phyloP scores from a whole-genome alignment of 2,329 filamentous ascomycete species.

The Aspergillus thermomutatus region DNA sequence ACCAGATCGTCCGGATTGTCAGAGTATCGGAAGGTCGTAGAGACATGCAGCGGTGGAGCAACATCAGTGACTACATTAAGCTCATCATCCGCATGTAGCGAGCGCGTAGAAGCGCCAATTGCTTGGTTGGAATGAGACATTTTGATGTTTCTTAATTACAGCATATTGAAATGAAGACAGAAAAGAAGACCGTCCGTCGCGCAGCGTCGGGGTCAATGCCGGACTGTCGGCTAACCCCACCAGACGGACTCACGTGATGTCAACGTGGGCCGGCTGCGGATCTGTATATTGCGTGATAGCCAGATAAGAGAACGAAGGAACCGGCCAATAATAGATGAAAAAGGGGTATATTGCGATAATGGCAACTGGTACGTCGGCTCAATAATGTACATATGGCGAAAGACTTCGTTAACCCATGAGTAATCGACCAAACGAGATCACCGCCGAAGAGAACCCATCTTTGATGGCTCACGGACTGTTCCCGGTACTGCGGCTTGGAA shows the following conservation, averaged over 20 bases:
- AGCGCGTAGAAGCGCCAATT: slow-evolving; percentile 59
- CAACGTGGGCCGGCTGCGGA: background rate
- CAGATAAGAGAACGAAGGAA: background rate
- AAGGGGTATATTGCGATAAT: background rate
- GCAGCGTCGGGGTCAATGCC: background rate
- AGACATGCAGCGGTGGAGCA: slow-evolving; percentile 83
- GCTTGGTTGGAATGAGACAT: slow-evolving; percentile 24
- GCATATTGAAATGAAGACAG: background rate
- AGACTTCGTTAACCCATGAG: background rate
- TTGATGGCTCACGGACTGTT: slow-evolving; percentile 36
- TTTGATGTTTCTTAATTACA: slow-evolving; percentile 2
- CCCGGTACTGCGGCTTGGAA: slow-evolving; percentile 39
- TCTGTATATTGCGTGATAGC: background rate
- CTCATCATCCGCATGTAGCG: slow-evolving; percentile 79
- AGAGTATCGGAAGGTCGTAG: slow-evolving; percentile 84
- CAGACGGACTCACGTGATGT: background rate
- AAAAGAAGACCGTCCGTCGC: background rate
- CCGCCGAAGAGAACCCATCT: slow-evolving; percentile 41
- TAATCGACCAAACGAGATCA: slow-evolving; percentile 14
- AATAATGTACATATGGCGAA: background rate
- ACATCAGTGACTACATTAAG: slow-evolving; percentile 74
- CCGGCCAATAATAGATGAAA: background rate
- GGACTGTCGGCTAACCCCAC: background rate
- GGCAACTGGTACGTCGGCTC: background rate
- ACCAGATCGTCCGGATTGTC: slow-evolving; percentile 65